Conservation (phyloP, 257 asterid species). For the Verbascum thapsus region DNA sequence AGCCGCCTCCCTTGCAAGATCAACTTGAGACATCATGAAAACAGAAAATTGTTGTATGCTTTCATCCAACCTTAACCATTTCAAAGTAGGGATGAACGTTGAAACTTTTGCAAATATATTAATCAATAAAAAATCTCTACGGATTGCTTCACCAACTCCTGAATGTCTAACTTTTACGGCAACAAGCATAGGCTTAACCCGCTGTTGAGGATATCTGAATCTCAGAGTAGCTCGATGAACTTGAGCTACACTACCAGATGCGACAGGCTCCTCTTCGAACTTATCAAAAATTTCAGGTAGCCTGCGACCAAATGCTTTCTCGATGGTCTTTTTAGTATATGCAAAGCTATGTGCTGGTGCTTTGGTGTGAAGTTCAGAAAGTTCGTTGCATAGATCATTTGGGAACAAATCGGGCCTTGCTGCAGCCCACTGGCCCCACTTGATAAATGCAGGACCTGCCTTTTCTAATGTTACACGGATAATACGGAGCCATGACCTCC, state of each 20-base stretch:
- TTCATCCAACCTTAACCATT: constrained; percentile 88
- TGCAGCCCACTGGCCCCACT: constrained; percentile 99
- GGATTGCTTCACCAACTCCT: constrained; percentile 81
- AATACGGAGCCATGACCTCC: constrained; percentile 65
- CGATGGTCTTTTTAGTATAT: constrained; percentile 64
- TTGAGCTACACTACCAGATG: constrained; percentile 91
- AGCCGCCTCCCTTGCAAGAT: constrained; percentile 94
- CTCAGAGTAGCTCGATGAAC: constrained; percentile 77
- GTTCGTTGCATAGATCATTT: constrained; percentile 70
- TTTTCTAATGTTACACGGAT: constrained; percentile 73
- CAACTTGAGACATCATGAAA: constrained; percentile 95
- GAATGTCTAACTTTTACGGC: constrained; percentile 96
- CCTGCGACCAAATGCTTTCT: constrained; percentile 76
- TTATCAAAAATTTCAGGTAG: constrained; percentile 70
- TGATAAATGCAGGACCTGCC: constrained; percentile 94
- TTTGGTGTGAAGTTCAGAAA: constrained; percentile 71
- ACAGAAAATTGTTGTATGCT: constrained; percentile 83
- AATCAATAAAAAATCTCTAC: constrained; percentile 72
- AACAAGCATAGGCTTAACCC: constrained; percentile 66
- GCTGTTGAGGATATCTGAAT: constrained; percentile 60
- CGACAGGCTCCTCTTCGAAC: constrained; percentile 83
- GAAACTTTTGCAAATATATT: constrained; percentile 67
- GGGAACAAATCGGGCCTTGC: constrained; percentile 92
- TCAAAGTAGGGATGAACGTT: constrained; percentile 59
- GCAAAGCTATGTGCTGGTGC: constrained; percentile 86